phyloP scores from a whole-genome alignment of 495 filamentous ascomycete genomes.

The Penicillium tannophilum region DNA sequence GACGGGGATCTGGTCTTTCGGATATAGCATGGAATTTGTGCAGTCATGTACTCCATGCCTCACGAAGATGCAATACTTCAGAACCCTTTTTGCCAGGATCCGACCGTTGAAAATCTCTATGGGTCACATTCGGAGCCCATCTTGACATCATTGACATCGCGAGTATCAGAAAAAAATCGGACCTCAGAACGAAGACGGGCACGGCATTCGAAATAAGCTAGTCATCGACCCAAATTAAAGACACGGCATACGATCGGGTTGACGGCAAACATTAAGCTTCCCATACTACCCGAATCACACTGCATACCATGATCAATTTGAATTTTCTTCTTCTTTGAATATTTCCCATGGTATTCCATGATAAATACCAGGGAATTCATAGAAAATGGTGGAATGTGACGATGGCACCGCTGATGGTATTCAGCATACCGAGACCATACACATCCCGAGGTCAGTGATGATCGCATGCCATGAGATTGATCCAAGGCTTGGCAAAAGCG shows the following conservation, averaged over 20 bases:
- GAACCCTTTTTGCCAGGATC: background rate
- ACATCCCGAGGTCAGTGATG: slow-evolving; percentile 12
- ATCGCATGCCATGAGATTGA: slow-evolving; percentile 29
- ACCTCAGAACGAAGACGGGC: background rate
- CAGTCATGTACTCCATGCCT: background rate
- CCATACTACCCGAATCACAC: background rate
- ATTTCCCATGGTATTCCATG: background rate
- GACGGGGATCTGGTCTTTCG: background rate
- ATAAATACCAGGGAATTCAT: background rate
- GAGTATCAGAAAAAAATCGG: background rate
- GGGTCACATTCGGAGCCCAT: background rate
- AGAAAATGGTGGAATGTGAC: slow-evolving; percentile 21
- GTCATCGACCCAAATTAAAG: background rate
- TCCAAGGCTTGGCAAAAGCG: slow-evolving; percentile 27
- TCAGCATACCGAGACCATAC: slow-evolving; percentile 9
- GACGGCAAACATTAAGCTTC: background rate
- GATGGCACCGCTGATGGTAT: slow-evolving; percentile 21
- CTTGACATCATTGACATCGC: background rate
- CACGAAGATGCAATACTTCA: too few species aligned
- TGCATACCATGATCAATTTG: background rate
- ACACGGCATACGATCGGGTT: background rate
- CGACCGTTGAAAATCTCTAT: background rate
- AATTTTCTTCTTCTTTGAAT: background rate
- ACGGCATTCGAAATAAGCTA: background rate
- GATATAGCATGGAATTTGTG: background rate